Evolutionary conservation across 495 filamentous ascomycete genomes (phyloP), one percentile per base, ranked within the genome.

Genomic region (Pseudevernia furfuracea): DNA sequence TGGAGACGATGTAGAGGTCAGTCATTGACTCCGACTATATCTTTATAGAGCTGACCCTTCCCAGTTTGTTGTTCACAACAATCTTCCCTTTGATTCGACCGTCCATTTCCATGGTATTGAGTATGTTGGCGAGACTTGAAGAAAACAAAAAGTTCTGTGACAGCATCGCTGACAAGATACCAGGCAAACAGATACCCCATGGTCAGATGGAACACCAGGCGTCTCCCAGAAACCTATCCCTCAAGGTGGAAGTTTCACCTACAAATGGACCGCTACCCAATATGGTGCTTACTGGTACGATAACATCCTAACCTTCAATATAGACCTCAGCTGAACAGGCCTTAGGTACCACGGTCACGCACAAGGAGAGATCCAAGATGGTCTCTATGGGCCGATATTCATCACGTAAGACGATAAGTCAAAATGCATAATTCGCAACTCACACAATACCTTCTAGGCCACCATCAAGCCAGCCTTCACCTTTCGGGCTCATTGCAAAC

Each of bases 1-100:
- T 74, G 85, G 84, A 6, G 84, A 88, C 67, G 75, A 77, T 56
- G 84, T 87, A 62, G 75, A 86, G 44, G 82, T 88, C 21, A n/a
- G 66, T 32, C 9, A 52, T 21, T 36, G 14, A 17, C 23, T 30
- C 8, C 46, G 8, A 19, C 4, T 19, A 25, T 19, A 36, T 23
- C 15, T 8, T 19, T 34, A n/a, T 15, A 43, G 32, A 34, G 28
- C 52, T 55, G 30, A 55, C 30, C n/a, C 6, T n/a, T 44, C 21
- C 48, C 15, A 68, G 66, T 59, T 71, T 23, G 76, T 80, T 21
- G 83, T 87, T 10, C 73, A 76, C 61, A 87, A 87, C 72, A 71
- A 74, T 3, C 74, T 81, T 61, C 83, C 83, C 0, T 80, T 80
- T 41, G 79, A 81, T 52, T 78, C 77, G 0, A 79, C 79, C 10